phyloP scores from a whole-genome alignment of 2,329 filamentous ascomycete species.

The Pseudogymnoascus sp. region DNA sequence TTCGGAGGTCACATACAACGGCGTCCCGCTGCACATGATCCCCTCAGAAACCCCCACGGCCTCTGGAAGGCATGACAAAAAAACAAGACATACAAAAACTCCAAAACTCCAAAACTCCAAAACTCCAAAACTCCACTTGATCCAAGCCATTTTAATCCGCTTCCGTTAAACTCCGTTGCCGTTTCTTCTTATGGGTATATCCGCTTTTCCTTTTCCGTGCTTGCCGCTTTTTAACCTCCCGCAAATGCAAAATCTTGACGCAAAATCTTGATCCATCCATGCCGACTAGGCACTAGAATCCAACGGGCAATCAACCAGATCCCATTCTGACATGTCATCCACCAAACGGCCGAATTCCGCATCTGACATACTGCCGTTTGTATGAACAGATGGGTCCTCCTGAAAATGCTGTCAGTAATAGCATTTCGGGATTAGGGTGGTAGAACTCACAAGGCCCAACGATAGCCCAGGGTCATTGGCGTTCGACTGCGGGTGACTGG shows the following conservation, averaged over 20 bases:
- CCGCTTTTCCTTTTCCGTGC: neutral
- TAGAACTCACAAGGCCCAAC: neutral
- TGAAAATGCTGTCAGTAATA: neutral
- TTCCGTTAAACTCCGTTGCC: neutral
- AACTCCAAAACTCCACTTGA: neutral
- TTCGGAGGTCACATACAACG: neutral
- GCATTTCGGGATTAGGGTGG: neutral
- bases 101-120: neutral
- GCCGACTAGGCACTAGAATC: neutral
- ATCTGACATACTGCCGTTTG: neutral
- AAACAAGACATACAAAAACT: neutral
- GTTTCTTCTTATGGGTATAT: neutral
- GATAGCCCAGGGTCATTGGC: neutral
- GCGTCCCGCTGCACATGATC: neutral
- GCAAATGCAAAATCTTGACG: neutral
- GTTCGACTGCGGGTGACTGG: neutral
- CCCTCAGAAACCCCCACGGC: neutral
- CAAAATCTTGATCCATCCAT: neutral
- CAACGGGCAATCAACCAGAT: neutral
- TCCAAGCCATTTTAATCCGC: neutral
- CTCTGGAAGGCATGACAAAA: neutral
- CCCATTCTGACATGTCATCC: neutral
- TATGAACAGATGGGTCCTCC: neutral
- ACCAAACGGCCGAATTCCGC: neutral
- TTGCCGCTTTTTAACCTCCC: neutral